These are phyloP conservation scores for Kalaharituber pfeilii DNA, from an alignment of 2,329 filamentous ascomycete genomes.

Conservation along the genomic window DNA sequence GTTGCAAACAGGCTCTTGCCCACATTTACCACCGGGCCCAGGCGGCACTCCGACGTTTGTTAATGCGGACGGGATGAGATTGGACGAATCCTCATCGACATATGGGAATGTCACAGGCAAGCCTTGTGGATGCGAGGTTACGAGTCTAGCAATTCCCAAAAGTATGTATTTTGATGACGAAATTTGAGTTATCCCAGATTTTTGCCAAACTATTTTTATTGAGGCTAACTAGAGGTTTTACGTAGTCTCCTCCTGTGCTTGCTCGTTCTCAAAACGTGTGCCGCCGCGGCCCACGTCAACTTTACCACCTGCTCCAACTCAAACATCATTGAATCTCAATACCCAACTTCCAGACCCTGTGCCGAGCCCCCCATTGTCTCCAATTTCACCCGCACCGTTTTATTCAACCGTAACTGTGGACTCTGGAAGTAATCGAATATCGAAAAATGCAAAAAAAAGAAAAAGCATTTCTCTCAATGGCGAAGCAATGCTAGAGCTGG, in stretches of 20 bases:
- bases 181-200: too few relatives aligned
- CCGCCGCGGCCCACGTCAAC: neutral
- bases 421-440: constrained; percentile 1
- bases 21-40: constrained; percentile 11
- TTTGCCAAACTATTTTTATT: too few relatives aligned
- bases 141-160: constrained; percentile 21
- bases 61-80: neutral
- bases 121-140: constrained; percentile 20
- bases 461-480: constrained; percentile 2
- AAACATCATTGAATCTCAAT: neutral
- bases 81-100: neutral
- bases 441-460: constrained; percentile 7
- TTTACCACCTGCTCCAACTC: neutral
- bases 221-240: neutral
- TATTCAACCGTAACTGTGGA: neutral
- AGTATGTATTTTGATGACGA: neutral
- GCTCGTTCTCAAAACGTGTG: too few relatives aligned
- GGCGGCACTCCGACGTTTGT: constrained; percentile 5
- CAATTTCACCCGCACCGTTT: neutral
- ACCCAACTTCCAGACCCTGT: neutral
- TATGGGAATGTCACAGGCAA: constrained; percentile 3
- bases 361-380: neutral
- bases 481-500: constrained; percentile 4
- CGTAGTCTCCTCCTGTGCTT: constrained; percentile 14
- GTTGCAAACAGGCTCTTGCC: constrained; percentile 11